Evolutionary conservation across 2,329 filamentous ascomycete genomes (phyloP), one percentile per base, ranked within the genome.

Genomic region (Neopestalotiopsis rosae): DNA sequence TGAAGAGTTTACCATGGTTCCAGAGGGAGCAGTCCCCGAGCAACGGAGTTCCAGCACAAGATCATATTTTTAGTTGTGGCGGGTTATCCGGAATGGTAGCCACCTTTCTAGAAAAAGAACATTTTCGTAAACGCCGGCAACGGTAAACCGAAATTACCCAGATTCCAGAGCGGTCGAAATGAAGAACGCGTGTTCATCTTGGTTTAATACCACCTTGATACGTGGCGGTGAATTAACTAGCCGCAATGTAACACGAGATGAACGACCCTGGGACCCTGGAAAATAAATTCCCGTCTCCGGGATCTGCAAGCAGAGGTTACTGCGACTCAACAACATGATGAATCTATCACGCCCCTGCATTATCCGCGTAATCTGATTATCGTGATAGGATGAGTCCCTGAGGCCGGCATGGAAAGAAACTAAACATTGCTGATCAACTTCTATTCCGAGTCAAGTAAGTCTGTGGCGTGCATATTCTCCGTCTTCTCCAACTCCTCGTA

Each of bases 1-100:
- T 63, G 83, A 85, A 9, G 82, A 84, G 6, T 72, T 74, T 20
- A 72, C 68, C 34, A 71, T 73, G 3, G 71, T 10, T 7, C 6
- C 65, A 5, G 72, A 73, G 14, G 78, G 76, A 20, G 76, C 74
- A 10, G 79, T 74, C 66, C 76, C 76, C 0, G 72, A 74, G n/a
- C 74, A 75, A 66, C 72, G 76, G 20, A 76, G 73, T 45, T 72
- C 69, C 24, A 76, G 74, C 64, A 68, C 74, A 20, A 75, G 77
- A 57, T 76, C 77, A 17, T 79, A 79, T 67, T 79, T 75, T 67
- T 79, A 77, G 65, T n/a, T 13, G 28, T 30, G 9, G 49, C 40
- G 17, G 12, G 14, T 14, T 32, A 61, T n/a, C 32, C 28, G n/a
- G 32, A 34, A 13, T 34, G 34, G n/a, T 34, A 38, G 10, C 34